phyloP scores from a whole-genome alignment of 108 stramenopile species.

The Fragilaria radians region DNA sequence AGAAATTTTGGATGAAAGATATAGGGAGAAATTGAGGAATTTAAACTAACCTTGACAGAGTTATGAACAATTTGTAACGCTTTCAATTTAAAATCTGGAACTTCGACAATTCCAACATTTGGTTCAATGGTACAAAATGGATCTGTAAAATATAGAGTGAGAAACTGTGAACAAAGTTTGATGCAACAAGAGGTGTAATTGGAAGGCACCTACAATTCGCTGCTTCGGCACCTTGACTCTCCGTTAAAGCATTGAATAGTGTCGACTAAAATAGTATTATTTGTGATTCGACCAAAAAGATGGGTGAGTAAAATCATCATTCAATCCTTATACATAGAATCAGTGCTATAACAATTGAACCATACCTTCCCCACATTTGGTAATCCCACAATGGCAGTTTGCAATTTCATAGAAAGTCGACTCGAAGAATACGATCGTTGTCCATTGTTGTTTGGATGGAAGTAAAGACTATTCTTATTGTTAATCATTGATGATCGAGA shows the following conservation, averaged over 20 bases:
- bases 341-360: not conserved
- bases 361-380: conserved; percentile 93
- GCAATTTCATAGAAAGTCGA: conserved; percentile 71
- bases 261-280: conserved; percentile 44
- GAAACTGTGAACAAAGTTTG: not conserved
- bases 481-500: no score
- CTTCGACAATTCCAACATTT: conserved; percentile 92
- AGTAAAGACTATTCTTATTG: no score
- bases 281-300: not conserved
- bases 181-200: not conserved
- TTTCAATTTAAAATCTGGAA: conserved; percentile 82
- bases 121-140: conserved; percentile 94
- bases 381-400: conserved; percentile 93
- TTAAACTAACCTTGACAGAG: conserved; percentile 78
- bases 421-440: conserved; percentile 30
- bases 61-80: conserved; percentile 75
- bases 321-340: not conserved
- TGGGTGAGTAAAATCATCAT: not conserved
- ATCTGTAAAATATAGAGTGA: conserved; percentile 1
- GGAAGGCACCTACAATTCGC: conserved; percentile 25
- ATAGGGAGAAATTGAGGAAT: no score
- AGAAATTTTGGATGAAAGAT: no score
- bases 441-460: no score
- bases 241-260: conserved; percentile 97
- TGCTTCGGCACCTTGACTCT: conserved; percentile 83